A percentile compares a stretch with the other conserved stretches of the same genome.
Conservation (phyloP, 139 green algal species). For the Desmodesmus armatus region DNA sequence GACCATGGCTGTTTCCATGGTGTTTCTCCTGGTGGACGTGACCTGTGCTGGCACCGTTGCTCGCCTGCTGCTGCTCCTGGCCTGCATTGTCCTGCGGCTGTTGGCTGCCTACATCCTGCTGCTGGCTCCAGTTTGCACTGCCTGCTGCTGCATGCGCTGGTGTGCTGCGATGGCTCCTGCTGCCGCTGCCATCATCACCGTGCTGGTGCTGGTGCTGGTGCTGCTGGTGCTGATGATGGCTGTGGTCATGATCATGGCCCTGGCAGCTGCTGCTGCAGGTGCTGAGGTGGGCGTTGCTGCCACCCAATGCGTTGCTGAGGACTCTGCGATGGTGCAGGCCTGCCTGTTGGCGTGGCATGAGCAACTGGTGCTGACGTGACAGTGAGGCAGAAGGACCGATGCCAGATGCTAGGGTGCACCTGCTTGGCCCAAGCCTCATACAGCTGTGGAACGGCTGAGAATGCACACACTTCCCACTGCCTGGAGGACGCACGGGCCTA, state of each 20-base stretch:
- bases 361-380: neutral
- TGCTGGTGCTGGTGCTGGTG: conserved; percentile 8
- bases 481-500: too few species aligned
- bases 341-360: conserved; percentile 12
- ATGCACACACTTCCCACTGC: too few species aligned
- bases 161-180: too few species aligned
- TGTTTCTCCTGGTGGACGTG: too few species aligned
- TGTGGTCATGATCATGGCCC: neutral
- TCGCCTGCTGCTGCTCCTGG: too few species aligned
- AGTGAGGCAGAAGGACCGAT: neutral
- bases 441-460: neutral
- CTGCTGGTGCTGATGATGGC: neutral
- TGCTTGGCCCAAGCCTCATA: neutral
- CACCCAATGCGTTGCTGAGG: neutral
- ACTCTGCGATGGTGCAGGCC: neutral
- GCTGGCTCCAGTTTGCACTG: neutral
- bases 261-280: conserved; percentile 14
- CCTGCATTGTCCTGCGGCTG: too few species aligned
- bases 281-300: neutral
- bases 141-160: neutral
- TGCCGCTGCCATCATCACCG: neutral
- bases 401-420: neutral
- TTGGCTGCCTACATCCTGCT: too few species aligned
- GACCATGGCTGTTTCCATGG: conserved; percentile 9
- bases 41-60: too few species aligned